Evolutionary conservation across 2,329 filamentous ascomycete genomes (phyloP).

Genomic region (Daldinia sp.): DNA sequence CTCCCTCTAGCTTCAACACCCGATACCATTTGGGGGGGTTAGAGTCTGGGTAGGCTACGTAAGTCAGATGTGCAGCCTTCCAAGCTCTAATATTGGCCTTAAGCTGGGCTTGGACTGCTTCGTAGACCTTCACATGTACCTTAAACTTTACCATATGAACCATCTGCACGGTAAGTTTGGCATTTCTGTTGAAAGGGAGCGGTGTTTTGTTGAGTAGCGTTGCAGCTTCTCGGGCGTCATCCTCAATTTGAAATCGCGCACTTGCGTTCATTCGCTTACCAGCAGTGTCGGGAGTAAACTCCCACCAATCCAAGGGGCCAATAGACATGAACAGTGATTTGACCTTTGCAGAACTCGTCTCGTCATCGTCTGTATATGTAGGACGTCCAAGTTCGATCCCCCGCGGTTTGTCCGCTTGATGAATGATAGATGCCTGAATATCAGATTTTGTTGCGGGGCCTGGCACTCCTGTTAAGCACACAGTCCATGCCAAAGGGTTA

Average conservation of each 20-base stretch:
- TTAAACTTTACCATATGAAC: conserved; percentile 56
- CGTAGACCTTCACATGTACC: conserved; percentile 52
- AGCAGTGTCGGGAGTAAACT: conserved; percentile 39
- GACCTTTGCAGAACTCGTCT: conserved; percentile 42
- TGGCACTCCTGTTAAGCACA: conserved; percentile 47
- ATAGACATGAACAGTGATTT: conserved; percentile 50
- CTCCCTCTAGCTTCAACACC: conserved; percentile 56
- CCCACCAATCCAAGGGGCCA: conserved; percentile 54
- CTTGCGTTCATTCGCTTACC: conserved; percentile 56
- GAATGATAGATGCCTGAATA: conserved; percentile 39
- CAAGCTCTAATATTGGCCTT: conserved; percentile 47
- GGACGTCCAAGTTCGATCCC: conserved; percentile 40
- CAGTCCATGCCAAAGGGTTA: conserved; percentile 41
- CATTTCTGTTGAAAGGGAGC: conserved; percentile 50
- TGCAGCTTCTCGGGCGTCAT: conserved; percentile 53
- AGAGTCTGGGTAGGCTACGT: conserved; percentile 47
- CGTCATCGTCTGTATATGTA: conserved; percentile 45
- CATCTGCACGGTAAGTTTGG: conserved; percentile 54
- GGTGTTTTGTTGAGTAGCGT: conserved; percentile 49
- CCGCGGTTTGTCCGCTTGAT: conserved; percentile 30
- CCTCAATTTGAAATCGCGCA: conserved; percentile 55
- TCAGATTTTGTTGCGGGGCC: conserved; percentile 33
- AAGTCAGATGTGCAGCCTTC: conserved; percentile 48
- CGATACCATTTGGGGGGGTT: conserved; percentile 46
- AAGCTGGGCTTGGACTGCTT: conserved; percentile 50